Evolutionary conservation across 1,284 basidiomycete species (phyloP).

Genomic region (Sanguinoderma infundibulare): DNA sequence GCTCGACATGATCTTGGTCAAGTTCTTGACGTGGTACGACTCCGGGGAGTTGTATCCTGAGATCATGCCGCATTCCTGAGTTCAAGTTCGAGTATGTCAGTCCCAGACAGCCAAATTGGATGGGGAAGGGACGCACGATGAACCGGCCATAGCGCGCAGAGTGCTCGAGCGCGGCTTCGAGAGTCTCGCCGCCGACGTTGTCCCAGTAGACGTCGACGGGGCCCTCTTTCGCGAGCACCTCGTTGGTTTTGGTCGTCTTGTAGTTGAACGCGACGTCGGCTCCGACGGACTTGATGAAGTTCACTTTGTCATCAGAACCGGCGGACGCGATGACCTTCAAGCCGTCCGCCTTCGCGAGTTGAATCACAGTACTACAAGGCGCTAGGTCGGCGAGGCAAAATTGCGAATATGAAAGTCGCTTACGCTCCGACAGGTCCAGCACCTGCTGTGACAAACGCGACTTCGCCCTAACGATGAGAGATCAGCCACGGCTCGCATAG

Average conservation of each 20-base stretch:
- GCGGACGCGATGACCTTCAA: conserved; percentile 75
- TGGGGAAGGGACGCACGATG: conserved; percentile 45
- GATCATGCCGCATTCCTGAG: conserved; percentile 34
- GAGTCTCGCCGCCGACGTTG: conserved; percentile 67
- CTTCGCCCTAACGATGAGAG: conserved; percentile 22
- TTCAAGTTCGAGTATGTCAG: background rate
- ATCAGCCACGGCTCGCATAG: background rate
- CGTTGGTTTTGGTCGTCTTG: conserved; percentile 54
- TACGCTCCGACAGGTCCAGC: conserved; percentile 26
- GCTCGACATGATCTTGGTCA: conserved; percentile 48
- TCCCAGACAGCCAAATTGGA: background rate
- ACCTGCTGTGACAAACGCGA: conserved; percentile 28
- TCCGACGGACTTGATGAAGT: conserved; percentile 62
- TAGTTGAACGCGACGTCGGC: conserved; percentile 78
- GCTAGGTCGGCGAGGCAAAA: background rate
- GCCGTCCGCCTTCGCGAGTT: conserved; percentile 66
- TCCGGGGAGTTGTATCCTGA: conserved; percentile 34
- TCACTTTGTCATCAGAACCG: conserved; percentile 70
- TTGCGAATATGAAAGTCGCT: background rate
- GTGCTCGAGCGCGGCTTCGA: conserved; percentile 57
- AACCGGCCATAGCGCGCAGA: conserved; percentile 56
- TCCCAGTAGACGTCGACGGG: conserved; percentile 46
- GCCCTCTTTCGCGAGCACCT: conserved; percentile 60
- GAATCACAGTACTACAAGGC: conserved; percentile 47
- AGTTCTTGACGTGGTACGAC: conserved; percentile 36